Percentiles rank a stretch among this genome's conserved stretches.
Conservation (phyloP, 306 rosid genomes). For the Castanea sativa region DNA sequence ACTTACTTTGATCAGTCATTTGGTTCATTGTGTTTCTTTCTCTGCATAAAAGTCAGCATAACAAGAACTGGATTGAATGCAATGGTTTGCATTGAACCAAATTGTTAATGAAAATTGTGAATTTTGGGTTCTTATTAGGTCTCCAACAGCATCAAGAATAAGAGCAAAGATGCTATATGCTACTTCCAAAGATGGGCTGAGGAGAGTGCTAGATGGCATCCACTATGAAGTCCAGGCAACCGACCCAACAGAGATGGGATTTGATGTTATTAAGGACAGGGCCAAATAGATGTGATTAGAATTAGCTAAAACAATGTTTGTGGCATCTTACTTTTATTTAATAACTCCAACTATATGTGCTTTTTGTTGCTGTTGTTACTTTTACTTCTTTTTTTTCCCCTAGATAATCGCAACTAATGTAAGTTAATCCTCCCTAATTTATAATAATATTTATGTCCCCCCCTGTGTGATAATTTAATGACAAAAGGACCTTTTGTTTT, state of each 20-base stretch:
- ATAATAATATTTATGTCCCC: constrained; percentile 23
- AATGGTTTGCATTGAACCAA: background rate
- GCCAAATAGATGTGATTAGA: constrained; percentile 38
- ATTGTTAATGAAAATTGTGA: background rate
- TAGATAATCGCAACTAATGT: constrained; percentile 30
- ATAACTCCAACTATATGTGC: constrained; percentile 35
- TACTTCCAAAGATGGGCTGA: constrained; percentile 90
- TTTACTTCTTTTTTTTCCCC: constrained; percentile 6
- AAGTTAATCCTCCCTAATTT: constrained; percentile 36
- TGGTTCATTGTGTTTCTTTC: too few species aligned
- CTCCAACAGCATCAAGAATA: constrained; percentile 91
- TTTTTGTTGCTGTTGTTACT: background rate
- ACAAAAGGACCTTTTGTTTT: constrained; percentile 10
- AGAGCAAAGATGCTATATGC: constrained; percentile 96
- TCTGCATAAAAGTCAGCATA: too few species aligned
- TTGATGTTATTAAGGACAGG: constrained; percentile 69
- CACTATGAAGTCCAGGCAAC: constrained; percentile 92
- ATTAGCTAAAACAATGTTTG: constrained; percentile 17
- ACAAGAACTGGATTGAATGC: background rate
- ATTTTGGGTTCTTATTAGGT: constrained; percentile 39
- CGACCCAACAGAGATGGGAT: constrained; percentile 96
- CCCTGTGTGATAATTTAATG: constrained; percentile 31
- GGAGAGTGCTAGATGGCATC: constrained; percentile 91
- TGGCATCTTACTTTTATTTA: constrained; percentile 24
- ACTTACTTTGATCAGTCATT: too few species aligned